A percentile compares a stretch with the other conserved stretches of the same genome.
These are phyloP conservation scores for Narthecium ossifragum DNA, from an alignment of 106 monocot species.

Conservation along the genomic window DNA sequence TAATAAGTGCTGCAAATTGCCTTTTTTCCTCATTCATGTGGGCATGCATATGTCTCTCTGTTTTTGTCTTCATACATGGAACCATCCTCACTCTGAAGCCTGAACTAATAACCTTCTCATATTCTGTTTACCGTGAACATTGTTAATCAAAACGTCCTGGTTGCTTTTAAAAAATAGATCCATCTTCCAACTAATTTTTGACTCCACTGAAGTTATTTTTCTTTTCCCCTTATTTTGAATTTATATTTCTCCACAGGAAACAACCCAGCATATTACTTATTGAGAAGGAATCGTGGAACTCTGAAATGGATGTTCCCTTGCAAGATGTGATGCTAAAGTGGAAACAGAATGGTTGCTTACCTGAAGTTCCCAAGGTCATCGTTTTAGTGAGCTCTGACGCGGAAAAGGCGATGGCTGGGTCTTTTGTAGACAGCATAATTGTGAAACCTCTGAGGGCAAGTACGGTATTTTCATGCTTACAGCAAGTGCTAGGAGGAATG, in stretches of 20 bases:
- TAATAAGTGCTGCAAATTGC: no score
- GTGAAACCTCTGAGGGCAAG: constrained; percentile 85
- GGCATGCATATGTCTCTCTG: no score
- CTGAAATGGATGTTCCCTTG: constrained; percentile 19
- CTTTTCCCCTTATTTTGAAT: background rate
- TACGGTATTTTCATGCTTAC: constrained; percentile 62
- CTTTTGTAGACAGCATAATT: constrained; percentile 40
- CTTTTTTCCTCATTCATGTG: no score
- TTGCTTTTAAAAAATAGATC: no score
- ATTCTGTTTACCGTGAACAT: no score
- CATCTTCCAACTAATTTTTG: background rate
- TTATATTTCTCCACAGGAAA: constrained; percentile 14
- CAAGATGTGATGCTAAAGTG: constrained; percentile 24
- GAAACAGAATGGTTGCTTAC: constrained; percentile 24
- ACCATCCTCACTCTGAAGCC: no score
- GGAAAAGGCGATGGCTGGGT: constrained; percentile 33
- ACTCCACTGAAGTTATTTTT: background rate
- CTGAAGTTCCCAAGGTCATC: constrained; percentile 42
- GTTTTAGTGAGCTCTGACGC: constrained; percentile 56
- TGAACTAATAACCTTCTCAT: no score
- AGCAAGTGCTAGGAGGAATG: constrained; percentile 50
- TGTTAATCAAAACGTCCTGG: no score
- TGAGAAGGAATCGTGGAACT: constrained; percentile 60
- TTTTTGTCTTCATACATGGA: no score
- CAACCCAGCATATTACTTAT: constrained; percentile 50